Percentiles rank a stretch among this genome's conserved stretches.
phyloP scores from a whole-genome alignment of 768 basidiomycete species.

The Tephrocybe sp. region DNA sequence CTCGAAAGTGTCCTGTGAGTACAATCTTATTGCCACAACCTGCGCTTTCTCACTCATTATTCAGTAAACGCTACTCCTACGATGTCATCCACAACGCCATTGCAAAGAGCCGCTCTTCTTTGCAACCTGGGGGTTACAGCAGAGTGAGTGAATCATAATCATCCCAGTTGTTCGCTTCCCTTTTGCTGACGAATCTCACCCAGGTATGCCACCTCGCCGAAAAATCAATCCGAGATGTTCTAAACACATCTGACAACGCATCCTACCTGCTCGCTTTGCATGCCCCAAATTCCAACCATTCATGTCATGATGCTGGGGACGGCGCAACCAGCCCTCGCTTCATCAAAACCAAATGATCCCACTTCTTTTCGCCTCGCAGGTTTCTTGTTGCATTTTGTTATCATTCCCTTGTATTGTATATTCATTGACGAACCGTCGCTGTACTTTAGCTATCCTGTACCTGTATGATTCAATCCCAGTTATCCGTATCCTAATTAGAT shows the following conservation, averaged over 20 bases:
- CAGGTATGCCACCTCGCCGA: constrained; percentile 74
- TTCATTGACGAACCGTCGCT: constrained; percentile 13
- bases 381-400: constrained; percentile 9
- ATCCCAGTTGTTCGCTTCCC: background rate
- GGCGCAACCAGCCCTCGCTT: constrained; percentile 26
- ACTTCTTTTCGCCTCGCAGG: constrained; percentile 10
- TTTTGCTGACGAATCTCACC: background rate
- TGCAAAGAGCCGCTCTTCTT: constrained; percentile 61
- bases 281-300: constrained; percentile 27
- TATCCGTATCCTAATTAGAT: constrained; percentile 14
- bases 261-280: constrained; percentile 68
- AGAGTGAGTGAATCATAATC: constrained; percentile 30
- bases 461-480: constrained; percentile 14
- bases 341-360: constrained; percentile 42
- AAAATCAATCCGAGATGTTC: constrained; percentile 66
- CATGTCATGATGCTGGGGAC: constrained; percentile 33
- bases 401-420: constrained; percentile 15
- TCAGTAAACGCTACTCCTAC: constrained; percentile 72
- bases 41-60: constrained; percentile 10
- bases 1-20: constrained; percentile 74
- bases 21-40: background rate
- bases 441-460: constrained; percentile 18
- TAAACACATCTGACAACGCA: constrained; percentile 69
- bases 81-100: constrained; percentile 84
- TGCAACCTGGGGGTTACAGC: constrained; percentile 55